Evolutionary conservation across 2,329 filamentous ascomycete species (phyloP), one percentile per base, ranked within the genome.

Genomic region (Hyphodiscus sp.): DNA sequence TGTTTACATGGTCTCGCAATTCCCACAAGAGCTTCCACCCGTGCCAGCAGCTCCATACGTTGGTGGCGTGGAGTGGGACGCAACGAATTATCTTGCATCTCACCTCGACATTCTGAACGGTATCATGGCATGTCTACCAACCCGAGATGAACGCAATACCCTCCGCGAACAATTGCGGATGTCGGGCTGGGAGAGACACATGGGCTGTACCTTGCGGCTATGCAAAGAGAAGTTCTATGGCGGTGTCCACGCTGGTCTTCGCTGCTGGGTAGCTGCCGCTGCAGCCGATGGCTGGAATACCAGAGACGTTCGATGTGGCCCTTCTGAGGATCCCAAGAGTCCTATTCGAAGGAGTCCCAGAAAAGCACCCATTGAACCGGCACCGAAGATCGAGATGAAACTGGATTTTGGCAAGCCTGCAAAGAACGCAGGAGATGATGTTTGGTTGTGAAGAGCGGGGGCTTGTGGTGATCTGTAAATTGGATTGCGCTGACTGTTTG

Each of bases 161-260:
- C 78, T 97, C 11, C 86, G 94, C n/a, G 76, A 77, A 18, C 83
- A 92, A 54, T 76, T 97, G 50, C 82, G 82, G 50, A 82, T 91
- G 56, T 95, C 88, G 0, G 92, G 94, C 8, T 95, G 91, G 76
- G 94, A 99, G 70, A 91, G 91, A 62, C 84, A 87, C 61, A 88
- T 97, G 78, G 91, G 91, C 16, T 81, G 81, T 20, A 92, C 85
- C 54, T 74, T 97, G 58, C 83, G 94, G 5, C 86, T 92, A 16
- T 97, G 92, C 76, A 99, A 97, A 69, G 91, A 96, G 71, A 97
- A 97, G 69, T 96, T 97, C 69, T 97, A 99, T 68, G 87, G 88
- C 1, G 84, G 87, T 47, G 88, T 99, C 3, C 94, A 99, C 68
- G 89, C 92, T 63, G 90, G 86, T 1, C 76, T 97, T 58, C 83